Conservation (phyloP, 116 monocot genomes). For the Dioscorea cayenensis region DNA sequence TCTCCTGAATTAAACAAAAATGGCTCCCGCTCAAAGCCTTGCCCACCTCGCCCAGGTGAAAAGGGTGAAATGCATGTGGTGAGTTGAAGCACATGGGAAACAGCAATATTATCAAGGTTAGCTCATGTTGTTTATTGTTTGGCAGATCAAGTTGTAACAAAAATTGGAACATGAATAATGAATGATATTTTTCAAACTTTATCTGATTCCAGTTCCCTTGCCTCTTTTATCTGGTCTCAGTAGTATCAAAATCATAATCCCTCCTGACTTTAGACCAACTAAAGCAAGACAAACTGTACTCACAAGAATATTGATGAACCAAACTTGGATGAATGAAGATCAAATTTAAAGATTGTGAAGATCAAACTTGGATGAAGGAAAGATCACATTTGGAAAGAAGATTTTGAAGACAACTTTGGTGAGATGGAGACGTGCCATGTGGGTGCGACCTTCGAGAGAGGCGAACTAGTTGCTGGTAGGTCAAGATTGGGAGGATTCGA, state of each 20-base stretch:
- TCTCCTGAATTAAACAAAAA: slow-evolving; percentile 58
- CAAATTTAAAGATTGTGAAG: too few relatives aligned
- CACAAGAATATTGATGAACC: too few relatives aligned
- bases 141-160: not conserved
- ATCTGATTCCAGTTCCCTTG: slow-evolving; percentile 91
- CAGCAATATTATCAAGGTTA: slow-evolving; percentile 31
- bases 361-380: too few relatives aligned
- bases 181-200: not conserved
- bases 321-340: too few relatives aligned
- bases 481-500: too few relatives aligned
- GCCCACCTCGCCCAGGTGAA: slow-evolving; percentile 82
- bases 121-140: slow-evolving; percentile 14
- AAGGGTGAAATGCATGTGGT: slow-evolving; percentile 99
- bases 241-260: slow-evolving; percentile 77
- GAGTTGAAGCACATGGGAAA: slow-evolving; percentile 49
- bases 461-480: too few relatives aligned
- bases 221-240: slow-evolving; percentile 73
- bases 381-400: too few relatives aligned
- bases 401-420: too few relatives aligned
- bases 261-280: slow-evolving; percentile 77
- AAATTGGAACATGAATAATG: not conserved
- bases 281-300: slow-evolving; percentile 96
- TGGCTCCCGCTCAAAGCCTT: slow-evolving; percentile 74
- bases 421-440: too few relatives aligned
- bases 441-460: too few relatives aligned